These are phyloP conservation scores for Lithohypha guttulata DNA, from an alignment of 2,329 filamentous ascomycete species.

Conservation along the genomic window DNA sequence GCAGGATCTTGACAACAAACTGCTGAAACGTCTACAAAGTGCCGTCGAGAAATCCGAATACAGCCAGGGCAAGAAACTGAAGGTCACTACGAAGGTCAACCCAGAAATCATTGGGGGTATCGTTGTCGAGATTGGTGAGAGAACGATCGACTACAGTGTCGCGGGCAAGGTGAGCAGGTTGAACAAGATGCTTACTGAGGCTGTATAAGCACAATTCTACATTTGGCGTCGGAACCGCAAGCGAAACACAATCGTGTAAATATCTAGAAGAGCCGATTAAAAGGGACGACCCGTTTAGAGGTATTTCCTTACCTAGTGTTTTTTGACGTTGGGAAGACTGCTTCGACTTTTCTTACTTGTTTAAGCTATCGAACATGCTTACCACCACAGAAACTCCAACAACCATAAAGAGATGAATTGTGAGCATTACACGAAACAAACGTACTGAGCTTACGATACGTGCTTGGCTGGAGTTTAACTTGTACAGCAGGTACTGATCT, in stretches of 20 bases:
- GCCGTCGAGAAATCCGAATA: conserved; percentile 84
- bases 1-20: conserved; percentile 77
- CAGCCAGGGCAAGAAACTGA: conserved; percentile 91
- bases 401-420: too few species aligned
- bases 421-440: too few species aligned
- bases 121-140: conserved; percentile 91
- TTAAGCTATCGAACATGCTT: too few species aligned
- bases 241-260: conserved; percentile 4
- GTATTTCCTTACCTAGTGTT: too few species aligned
- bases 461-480: too few species aligned
- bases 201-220: conserved; percentile 80
- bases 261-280: too few species aligned
- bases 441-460: too few species aligned
- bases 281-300: background rate
- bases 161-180: conserved; percentile 91
- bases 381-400: too few species aligned
- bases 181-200: conserved; percentile 97
- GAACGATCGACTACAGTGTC: conserved; percentile 95
- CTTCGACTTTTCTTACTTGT: too few species aligned
- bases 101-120: conserved; percentile 88
- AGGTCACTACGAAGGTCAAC: conserved; percentile 92
- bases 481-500: too few species aligned
- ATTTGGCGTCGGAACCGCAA: background rate
- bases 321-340: too few species aligned
- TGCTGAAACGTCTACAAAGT: conserved; percentile 71